Base-by-base conservation (phyloP, 306 rosid genomes). In the Lithocarpus polystachyus region DNA sequence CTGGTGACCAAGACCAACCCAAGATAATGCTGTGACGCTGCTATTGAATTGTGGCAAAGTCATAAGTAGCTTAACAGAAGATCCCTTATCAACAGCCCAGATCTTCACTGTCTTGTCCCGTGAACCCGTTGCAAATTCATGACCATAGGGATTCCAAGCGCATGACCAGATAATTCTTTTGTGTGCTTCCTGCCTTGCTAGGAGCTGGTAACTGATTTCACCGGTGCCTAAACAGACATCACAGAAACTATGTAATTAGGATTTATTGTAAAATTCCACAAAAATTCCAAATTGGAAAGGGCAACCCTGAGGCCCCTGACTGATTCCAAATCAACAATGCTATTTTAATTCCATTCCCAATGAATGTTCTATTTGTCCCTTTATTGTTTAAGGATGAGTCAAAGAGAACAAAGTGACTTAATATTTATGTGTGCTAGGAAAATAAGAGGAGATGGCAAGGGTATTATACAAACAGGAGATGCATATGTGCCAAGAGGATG, bases 141-240 rank as follows among this genome's bases (percentile, higher is more conserved):
- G 83, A 56, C 98, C 89, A 6, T 84, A 71, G 33, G 97, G 98
- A 81, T 96, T 96, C 99, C 99, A 96, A 74, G 94, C 89, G 75
- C 99, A 96, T 19, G 99, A 84, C 98, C 99, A 90, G 88, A 93
- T 93, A 62, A 96, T 96, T 77, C 99, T 92, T 87, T 90, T 93
- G 86, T 96, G 99, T 73, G 96, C 98, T 77, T 96, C 99, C 40
- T 91, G 96, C 85, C 89, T 85, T 0, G 88, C 80, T 33, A 93
- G 79, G 71, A 95, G 93, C 81, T 81, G 86, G 79, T 83, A 82
- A 72, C 82, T 86, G 56, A 85, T 79, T 78, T 88, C 92, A 43
- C 84, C 86, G 0, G 84, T 79, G 59, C 92, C 99, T 95, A 84
- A 77, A 54, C 57, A 73, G 48, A 52, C 71, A 77, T 48, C 80